Conservation (phyloP, 768 basidiomycete species). For the Boletellus emodensis region DNA sequence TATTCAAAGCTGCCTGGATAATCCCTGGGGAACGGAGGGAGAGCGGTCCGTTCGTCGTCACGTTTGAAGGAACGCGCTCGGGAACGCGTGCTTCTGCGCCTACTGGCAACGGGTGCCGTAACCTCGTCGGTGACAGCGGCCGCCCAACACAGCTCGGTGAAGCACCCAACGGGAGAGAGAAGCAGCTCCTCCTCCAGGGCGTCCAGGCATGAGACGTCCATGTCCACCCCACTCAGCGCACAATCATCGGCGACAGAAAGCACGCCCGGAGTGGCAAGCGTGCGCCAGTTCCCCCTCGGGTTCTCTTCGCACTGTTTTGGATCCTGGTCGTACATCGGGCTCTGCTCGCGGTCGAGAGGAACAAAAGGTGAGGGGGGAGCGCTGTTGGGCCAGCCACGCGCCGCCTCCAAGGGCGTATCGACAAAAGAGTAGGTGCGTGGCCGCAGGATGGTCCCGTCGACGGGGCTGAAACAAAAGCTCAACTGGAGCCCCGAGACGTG, state of each 20-base stretch:
- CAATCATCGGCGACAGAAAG: conserved; percentile 20
- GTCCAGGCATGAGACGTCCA: conserved; percentile 36
- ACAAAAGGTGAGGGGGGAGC: conserved; percentile 12
- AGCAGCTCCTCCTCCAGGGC: conserved; percentile 40
- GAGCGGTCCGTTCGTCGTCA: not conserved
- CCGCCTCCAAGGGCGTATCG: conserved; percentile 12
- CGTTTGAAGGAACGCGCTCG: conserved; percentile 17
- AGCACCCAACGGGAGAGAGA: conserved; percentile 35
- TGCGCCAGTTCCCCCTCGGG: not conserved
- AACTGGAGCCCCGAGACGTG: conserved; percentile 13
- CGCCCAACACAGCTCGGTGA: conserved; percentile 40
- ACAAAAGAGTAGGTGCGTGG: conserved; percentile 15
- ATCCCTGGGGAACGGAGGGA: not conserved
- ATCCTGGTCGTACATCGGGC: conserved; percentile 6
- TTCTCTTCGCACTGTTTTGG: conserved; percentile 4
- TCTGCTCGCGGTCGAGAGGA: conserved; percentile 2
- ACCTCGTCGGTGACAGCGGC: conserved; percentile 31
- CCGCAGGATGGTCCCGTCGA: conserved; percentile 7
- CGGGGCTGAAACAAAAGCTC: conserved; percentile 21
- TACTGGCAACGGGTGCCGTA: not conserved
- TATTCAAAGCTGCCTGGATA: conserved; percentile 10
- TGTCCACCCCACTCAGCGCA: conserved; percentile 28
- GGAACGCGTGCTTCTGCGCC: not conserved
- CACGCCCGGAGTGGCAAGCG: conserved; percentile 5
- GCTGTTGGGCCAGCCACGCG: conserved; percentile 21